Evolutionary conservation across 352 stramenopile species (phyloP).

Genomic region (Phytophthora crassamura): DNA sequence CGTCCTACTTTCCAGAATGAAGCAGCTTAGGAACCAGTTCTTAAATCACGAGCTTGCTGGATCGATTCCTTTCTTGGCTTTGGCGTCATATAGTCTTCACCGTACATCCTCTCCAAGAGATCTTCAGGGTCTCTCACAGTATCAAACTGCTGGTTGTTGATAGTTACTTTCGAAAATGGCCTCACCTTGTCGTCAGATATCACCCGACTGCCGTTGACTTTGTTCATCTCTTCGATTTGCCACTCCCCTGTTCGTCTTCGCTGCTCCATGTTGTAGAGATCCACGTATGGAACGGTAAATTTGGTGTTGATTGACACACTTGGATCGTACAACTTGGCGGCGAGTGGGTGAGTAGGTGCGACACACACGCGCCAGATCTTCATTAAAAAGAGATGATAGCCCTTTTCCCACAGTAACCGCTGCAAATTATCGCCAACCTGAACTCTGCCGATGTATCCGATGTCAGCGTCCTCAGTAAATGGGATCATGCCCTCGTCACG

Average conservation of each 20-base stretch:
- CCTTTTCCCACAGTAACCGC: slow-evolving; percentile 36
- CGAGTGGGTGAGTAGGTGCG: slow-evolving; percentile 46
- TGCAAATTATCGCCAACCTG: slow-evolving; percentile 14
- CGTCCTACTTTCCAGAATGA: not conserved
- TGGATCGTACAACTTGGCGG: slow-evolving; percentile 41
- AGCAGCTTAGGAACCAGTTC: not conserved
- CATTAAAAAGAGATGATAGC: slow-evolving; percentile 51
- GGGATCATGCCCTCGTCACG: slow-evolving; percentile 50
- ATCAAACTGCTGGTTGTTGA: slow-evolving; percentile 40
- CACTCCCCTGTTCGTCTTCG: slow-evolving; percentile 4
- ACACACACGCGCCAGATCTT: slow-evolving; percentile 41
- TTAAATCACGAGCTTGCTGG: not conserved
- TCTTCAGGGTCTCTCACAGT: slow-evolving; percentile 38
- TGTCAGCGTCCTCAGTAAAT: slow-evolving; percentile 59
- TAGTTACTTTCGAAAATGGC: slow-evolving; percentile 26
- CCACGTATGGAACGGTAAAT: slow-evolving; percentile 38
- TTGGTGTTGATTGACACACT: slow-evolving; percentile 8
- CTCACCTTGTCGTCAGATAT: slow-evolving; percentile 30
- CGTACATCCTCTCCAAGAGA: slow-evolving; percentile 44
- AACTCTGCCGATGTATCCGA: slow-evolving; percentile 39
- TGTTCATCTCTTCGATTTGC: slow-evolving; percentile 37
- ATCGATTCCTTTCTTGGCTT: slow-evolving; percentile 9
- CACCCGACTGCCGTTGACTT: slow-evolving; percentile 11
- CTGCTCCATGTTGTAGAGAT: slow-evolving; percentile 40
- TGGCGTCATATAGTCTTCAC: slow-evolving; percentile 39